Base-by-base conservation (phyloP, 2,329 filamentous ascomycete genomes). In the Stemphylium vesicarium region DNA sequence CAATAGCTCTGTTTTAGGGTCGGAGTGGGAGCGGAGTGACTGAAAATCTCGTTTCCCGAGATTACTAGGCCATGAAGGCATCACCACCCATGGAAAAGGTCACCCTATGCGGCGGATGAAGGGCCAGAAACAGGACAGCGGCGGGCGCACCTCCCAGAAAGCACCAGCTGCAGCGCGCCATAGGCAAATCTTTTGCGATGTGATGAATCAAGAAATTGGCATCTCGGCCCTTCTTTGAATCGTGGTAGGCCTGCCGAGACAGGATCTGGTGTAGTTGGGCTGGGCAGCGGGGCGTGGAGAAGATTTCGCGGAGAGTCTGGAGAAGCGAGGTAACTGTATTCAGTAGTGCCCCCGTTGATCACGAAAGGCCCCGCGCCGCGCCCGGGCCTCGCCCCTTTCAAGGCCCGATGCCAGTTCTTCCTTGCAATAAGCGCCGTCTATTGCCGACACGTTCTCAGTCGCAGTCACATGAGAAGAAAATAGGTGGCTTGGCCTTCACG, bases 301-400 rank as follows among this genome's bases (percentile, higher is more conserved):
- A 49, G 50, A 54, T 40, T 51, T 56, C 39, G 53, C 62, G 64
- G 64, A 61, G 64, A 55, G 51, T 56, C 57, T 57, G 56, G 47
- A 55, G 51, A 51, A 43, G 40, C 15, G 18, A n/a, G 15, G n/a
- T 43, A 53, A 26, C 59, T 52, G 31, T 10, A 55, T 59, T 26
- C 26, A 50, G 62, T 38, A 60, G 39, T 13, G 41, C 37, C 38
- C 7, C 57, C 53, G 61, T 18, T 22, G 38, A 57, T 58, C 56
- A 18, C 12, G 40, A 22, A 33, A 33, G 29, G 39, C 49, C 55
- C 54, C 43, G 52, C 61, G 20, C 26, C 35, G 35, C 35, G 39
- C 46, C 26, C 51, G 46, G 46, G 37, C 39, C 44, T 54, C 47
- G 53, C 31, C 22, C 41, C 32, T 62, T 49, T 51, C 56, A 53